These are phyloP conservation scores for Septoria petroselini DNA, from an alignment of 2,329 filamentous ascomycete species.

Conservation along the genomic window DNA sequence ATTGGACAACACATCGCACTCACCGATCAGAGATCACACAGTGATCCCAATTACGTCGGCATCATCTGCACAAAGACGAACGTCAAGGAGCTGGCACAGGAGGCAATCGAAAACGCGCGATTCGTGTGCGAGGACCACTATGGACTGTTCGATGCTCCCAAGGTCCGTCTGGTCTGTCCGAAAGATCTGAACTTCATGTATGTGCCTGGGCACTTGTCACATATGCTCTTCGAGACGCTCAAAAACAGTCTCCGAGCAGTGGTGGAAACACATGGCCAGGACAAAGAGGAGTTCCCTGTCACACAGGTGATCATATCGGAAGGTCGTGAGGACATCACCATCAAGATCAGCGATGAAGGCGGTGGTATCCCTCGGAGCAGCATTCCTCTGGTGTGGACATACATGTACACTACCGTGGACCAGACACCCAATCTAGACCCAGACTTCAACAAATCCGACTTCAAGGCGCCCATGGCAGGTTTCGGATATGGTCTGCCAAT, in stretches of 20 bases:
- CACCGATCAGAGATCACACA: conserved; percentile 84
- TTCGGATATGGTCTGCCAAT: conserved; percentile 98
- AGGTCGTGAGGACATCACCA: conserved; percentile 97
- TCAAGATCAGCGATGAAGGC: conserved; percentile 96
- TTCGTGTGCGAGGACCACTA: conserved; percentile 99
- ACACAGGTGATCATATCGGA: conserved; percentile 98
- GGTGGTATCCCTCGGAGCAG: conserved; percentile 89
- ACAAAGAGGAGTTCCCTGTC: conserved; percentile 92
- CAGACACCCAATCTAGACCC: conserved; percentile 91
- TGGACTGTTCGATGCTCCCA: conserved; percentile 92
- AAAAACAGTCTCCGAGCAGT: conserved; percentile 98
- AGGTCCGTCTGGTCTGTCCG: conserved; percentile 91
- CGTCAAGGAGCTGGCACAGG: conserved; percentile 87
- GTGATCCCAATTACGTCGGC: conserved; percentile 90
- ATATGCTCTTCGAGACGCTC: conserved; percentile 99
- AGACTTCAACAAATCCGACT: conserved; percentile 98
- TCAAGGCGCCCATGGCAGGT: conserved; percentile 98
- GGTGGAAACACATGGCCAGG: conserved; percentile 89
- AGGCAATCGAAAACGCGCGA: conserved; percentile 97
- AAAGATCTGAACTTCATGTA: conserved; percentile 95
- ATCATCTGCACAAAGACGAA: conserved; percentile 99
- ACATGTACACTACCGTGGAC: conserved; percentile 99
- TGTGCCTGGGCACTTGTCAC: conserved; percentile 94
- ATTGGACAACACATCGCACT: conserved; percentile 98
- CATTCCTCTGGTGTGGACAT: conserved; percentile 98